These are phyloP conservation scores for Echinosophora koreensis DNA, from an alignment of 306 rosid species.

Conservation along the genomic window DNA sequence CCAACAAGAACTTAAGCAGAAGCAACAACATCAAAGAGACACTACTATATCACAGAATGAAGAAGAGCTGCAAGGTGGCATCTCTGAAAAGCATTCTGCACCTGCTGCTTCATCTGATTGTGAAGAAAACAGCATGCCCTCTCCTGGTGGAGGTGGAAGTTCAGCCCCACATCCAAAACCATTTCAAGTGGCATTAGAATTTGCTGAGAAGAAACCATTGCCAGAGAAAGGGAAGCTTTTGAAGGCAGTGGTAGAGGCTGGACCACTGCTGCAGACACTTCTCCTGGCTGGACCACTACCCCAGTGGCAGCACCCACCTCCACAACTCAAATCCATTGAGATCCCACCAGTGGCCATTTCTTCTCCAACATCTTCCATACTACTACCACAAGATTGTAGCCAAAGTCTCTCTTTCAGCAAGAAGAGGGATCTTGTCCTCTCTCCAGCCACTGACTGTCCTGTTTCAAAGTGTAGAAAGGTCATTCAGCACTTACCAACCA, in stretches of 20 bases:
- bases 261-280: conserved; percentile 82
- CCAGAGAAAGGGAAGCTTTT: conserved; percentile 87
- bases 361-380: conserved; percentile 43
- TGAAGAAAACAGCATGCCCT: conserved; percentile 59
- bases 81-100: conserved; percentile 46
- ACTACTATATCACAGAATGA: conserved; percentile 44
- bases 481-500: conserved; percentile 35
- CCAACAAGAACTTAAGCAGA: conserved; percentile 51
- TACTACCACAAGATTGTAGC: conserved; percentile 39
- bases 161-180: conserved; percentile 41
- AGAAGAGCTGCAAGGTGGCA: conserved; percentile 49
- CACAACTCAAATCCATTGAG: conserved; percentile 67
- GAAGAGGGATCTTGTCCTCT: conserved; percentile 53
- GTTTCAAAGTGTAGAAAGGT: conserved; percentile 56
- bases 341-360: conserved; percentile 77
- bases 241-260: conserved; percentile 89
- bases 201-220: conserved; percentile 62
- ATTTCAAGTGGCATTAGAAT: conserved; percentile 44
- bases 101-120: conserved; percentile 50
- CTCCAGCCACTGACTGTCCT: conserved; percentile 44
- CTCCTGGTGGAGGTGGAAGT: conserved; percentile 44
- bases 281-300: conserved; percentile 91
- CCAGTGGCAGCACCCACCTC: conserved; percentile 96
- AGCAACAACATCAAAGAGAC: conserved; percentile 32
- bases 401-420: conserved; percentile 38